Conservation (phyloP, 108 stramenopile genomes). For the Pseudonitzschia multiseries region DNA sequence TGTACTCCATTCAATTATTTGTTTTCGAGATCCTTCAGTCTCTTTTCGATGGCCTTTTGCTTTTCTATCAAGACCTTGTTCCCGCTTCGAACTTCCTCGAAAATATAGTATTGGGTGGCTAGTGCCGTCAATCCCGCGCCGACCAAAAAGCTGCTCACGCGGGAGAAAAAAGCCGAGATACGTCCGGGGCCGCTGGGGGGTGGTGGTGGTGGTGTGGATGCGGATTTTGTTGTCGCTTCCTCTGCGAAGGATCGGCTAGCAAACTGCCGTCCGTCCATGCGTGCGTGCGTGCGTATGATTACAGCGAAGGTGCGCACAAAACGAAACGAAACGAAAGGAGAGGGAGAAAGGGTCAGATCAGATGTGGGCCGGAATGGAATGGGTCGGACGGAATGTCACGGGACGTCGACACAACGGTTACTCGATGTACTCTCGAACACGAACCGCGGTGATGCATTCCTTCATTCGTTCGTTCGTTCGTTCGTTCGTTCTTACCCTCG, state of each 20-base stretch:
- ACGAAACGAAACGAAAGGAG: not conserved
- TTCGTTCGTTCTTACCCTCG: constrained; percentile 1
- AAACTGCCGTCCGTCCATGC: too few species aligned
- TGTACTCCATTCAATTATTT: not conserved
- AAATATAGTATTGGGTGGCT: constrained; percentile 72
- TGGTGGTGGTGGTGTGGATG: constrained; percentile 10
- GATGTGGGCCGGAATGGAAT: not conserved
- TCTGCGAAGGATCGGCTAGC: constrained; percentile 17
- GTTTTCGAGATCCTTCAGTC: constrained; percentile 63
- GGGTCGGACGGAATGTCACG: too few species aligned
- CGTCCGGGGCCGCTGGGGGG: constrained; percentile 30
- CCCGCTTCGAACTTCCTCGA: constrained; percentile 65
- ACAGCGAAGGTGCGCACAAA: too few species aligned
- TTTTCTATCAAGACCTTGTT: constrained; percentile 71
- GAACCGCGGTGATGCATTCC: too few species aligned
- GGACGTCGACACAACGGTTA: too few species aligned
- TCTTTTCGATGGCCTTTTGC: constrained; percentile 72
- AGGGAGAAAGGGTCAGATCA: not conserved
- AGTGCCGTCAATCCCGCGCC: constrained; percentile 79
- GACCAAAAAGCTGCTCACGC: constrained; percentile 64
- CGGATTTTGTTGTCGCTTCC: constrained; percentile 4
- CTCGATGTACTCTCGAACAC: too few species aligned
- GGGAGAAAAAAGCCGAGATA: constrained; percentile 25
- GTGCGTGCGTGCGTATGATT: too few species aligned
- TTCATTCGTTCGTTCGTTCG: constrained; percentile 2